These are phyloP conservation scores for Hypoxylon rubiginosum DNA, from an alignment of 2,329 filamentous ascomycete genomes.

Conservation along the genomic window DNA sequence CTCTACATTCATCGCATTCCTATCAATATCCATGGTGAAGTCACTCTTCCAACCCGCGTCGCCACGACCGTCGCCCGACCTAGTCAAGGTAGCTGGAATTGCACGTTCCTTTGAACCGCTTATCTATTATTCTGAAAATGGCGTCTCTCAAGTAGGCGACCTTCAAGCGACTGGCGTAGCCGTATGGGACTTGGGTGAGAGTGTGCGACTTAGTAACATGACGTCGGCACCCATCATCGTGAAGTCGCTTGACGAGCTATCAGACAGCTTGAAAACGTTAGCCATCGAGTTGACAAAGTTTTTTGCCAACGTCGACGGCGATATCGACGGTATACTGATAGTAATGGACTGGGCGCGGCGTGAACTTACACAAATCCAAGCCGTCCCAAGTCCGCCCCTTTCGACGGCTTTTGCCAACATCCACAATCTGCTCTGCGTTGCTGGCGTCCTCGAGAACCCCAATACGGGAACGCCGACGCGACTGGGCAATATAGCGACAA, in stretches of 20 bases:
- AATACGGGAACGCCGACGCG: conserved; percentile 71
- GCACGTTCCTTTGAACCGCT: conserved; percentile 93
- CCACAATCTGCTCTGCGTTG: conserved; percentile 78
- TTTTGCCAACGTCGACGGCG: conserved; percentile 92
- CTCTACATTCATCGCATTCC: conserved; percentile 70
- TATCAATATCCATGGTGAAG: conserved; percentile 75
- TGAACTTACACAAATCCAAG: conserved; percentile 79
- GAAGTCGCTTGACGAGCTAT: conserved; percentile 84
- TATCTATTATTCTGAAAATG: conserved; percentile 94
- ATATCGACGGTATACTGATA: conserved; percentile 90
- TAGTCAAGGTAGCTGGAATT: conserved; percentile 90
- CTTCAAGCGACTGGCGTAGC: conserved; percentile 92
- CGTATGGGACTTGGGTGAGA: conserved; percentile 95
- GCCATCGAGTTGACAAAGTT: conserved; percentile 90
- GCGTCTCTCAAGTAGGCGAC: conserved; percentile 86
- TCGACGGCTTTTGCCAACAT: conserved; percentile 85
- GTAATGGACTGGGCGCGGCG: conserved; percentile 97
- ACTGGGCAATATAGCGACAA: conserved; percentile 76
- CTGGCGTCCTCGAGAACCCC: conserved; percentile 70
- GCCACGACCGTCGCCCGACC: conserved; percentile 79
- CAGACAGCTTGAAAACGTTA: conserved; percentile 85
- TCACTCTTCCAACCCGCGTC: conserved; percentile 77
- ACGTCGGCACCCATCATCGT: conserved; percentile 90
- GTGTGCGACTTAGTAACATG: conserved; percentile 90
- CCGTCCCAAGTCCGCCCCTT: conserved; percentile 72